Conservation (phyloP, 2,329 filamentous ascomycete genomes). For the Arthroderma sp. region DNA sequence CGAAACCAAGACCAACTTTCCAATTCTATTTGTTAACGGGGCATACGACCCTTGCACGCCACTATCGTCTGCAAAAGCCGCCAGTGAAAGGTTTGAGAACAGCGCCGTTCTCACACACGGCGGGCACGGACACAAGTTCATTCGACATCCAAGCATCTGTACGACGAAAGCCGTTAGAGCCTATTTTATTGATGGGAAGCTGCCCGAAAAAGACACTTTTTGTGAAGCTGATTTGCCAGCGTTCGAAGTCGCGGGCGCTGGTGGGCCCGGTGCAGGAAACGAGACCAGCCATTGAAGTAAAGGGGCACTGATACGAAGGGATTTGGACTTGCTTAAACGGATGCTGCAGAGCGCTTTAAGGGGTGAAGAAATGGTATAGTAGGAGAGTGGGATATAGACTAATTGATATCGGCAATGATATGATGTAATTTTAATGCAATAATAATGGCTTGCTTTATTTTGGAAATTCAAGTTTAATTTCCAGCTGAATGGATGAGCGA, state of each 20-base stretch:
- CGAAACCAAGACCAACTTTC: constrained; percentile 13
- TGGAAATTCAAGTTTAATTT: too few species aligned
- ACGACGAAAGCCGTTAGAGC: constrained; percentile 14
- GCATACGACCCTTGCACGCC: constrained; percentile 15
- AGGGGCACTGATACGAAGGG: too few species aligned
- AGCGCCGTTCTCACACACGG: constrained; percentile 15
- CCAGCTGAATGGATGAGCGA: too few species aligned
- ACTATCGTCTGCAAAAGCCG: constrained; percentile 12
- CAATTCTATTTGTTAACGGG: constrained; percentile 15
- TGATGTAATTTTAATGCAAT: too few species aligned
- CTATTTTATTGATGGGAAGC: constrained; percentile 24
- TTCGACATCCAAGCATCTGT: constrained; percentile 20
- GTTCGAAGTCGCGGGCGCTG: constrained; percentile 1
- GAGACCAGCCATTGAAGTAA: too few species aligned
- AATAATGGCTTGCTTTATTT: too few species aligned
- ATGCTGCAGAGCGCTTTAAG: too few species aligned
- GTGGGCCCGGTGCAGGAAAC: too few species aligned
- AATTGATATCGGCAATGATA: too few species aligned
- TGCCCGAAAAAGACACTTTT: constrained; percentile 20
- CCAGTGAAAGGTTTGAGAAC: constrained; percentile 14
- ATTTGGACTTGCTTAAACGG: too few species aligned
- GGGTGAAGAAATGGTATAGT: too few species aligned
- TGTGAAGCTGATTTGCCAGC: constrained; percentile 16
- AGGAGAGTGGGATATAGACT: too few species aligned
- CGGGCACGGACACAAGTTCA: constrained; percentile 14